These are phyloP conservation scores for Taphrina deformans DNA, from an alignment of 1,139 yeast species.

Conservation along the genomic window DNA sequence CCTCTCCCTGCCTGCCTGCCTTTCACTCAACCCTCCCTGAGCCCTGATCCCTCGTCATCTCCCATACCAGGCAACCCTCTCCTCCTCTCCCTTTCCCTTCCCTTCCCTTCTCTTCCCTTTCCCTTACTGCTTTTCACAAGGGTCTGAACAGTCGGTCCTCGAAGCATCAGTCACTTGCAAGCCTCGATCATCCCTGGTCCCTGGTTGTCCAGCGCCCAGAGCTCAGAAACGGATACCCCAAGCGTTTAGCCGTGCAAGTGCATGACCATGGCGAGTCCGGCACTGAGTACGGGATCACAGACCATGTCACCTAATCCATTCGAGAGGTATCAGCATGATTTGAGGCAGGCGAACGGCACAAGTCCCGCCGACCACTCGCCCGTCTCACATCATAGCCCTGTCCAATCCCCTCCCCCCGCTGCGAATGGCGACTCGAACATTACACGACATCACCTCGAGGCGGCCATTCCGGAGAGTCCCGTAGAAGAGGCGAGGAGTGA, in stretches of 20 bases:
- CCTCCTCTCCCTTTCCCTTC: background rate
- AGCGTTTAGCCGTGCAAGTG: background rate
- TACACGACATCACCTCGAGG: slow-evolving; percentile 6
- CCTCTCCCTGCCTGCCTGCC: background rate
- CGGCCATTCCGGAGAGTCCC: slow-evolving; percentile 15
- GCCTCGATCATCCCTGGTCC: background rate
- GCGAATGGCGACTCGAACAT: background rate
- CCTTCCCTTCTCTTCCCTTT: no score
- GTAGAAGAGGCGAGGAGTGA: slow-evolving; percentile 7
- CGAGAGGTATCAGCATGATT: slow-evolving; percentile 1
- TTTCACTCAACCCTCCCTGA: background rate
- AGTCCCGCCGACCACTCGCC: background rate
- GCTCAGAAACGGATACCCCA: background rate
- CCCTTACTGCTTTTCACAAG: no score
- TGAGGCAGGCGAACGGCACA: background rate
- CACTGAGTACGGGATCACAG: slow-evolving; percentile 3
- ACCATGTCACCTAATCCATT: slow-evolving; percentile 2
- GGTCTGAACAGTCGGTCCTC: background rate
- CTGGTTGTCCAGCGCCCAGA: background rate
- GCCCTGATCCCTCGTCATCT: slow-evolving; percentile 1
- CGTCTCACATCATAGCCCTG: background rate
- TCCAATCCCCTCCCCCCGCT: slow-evolving; percentile 3
- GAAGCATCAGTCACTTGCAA: background rate
- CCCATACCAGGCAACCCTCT: background rate
- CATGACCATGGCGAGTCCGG: slow-evolving; percentile 21